Base-by-base conservation (phyloP, 2,329 filamentous ascomycete species). In the Thielaviopsis punctulata region DNA sequence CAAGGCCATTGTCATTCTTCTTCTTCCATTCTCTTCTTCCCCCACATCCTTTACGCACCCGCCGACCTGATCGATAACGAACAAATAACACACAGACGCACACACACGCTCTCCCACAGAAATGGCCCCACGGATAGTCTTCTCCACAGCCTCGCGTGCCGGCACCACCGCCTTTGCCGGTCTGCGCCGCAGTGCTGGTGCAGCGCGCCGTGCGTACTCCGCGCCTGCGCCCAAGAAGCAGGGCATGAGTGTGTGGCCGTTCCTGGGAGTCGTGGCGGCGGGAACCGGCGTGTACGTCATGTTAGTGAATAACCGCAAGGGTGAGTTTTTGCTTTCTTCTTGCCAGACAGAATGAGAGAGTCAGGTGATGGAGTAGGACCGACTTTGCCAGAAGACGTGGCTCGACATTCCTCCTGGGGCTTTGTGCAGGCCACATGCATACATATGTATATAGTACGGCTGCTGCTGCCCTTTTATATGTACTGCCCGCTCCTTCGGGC, bases 241-340 rank as follows among this genome's bases (percentile, higher is more conserved):
- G 41, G 50, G 50, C 24, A 55, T 55, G 50, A 55, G 48, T 12
- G 50, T 55, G 46, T 45, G 41, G 44, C 53, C 53, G 19, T 55
- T 55, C 24, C 24, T 55, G 4, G 50, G 50, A 9, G 30, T 55
- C 27, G 46, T 55, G 46, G 53, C 18, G 24, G 19, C 52, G 9
- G 49, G 50, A 21, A 55, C 50, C 7, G 68, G 68, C 13, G 72
- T 69, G 22, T 79, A 77, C 61, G 62, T 71, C 27, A 62, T 70
- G 33, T 63, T 78, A 45, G 69, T 73, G 48, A 73, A 76, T 56
- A 64, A 63, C 56, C 72, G 68, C 57, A 68, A 67, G 64, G 69
- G 74, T 75, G n/a, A 25, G 23, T 22, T 25, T 15, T 45, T 8
- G 18, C 18, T 33, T 9, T 18, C 33, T n/a, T 10, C 12, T 51